Base-by-base conservation (phyloP, 1,284 basidiomycete species). In the Leccinum solheimii region DNA sequence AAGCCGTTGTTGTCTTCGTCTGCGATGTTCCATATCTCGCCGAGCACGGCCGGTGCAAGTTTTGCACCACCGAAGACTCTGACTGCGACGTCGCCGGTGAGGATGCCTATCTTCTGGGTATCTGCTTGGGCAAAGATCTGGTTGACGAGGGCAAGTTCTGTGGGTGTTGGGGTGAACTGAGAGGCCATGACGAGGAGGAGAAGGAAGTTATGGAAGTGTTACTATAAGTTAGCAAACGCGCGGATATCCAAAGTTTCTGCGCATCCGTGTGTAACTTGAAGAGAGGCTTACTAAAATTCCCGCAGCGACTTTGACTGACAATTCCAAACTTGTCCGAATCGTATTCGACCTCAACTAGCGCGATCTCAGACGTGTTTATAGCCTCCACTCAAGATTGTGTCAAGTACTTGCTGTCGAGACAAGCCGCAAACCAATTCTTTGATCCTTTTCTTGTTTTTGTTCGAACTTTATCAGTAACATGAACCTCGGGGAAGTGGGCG, bases 1-100 rank as follows among this genome's bases (percentile, higher is more conserved):
- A 91, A 95, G 3, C 96, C 96, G 65, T 92, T 92, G 80, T 97
- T 95, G 52, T 94, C 90, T 56, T 91, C 89, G 80, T 99, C 97
- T 48, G 95, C 90, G 63, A 98, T 79, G 58, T 82, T 85, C 97
- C 97, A 99, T 68, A 99, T 90, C 79, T 97, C 92, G 49, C 95
- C 95, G 62, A 99, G 87, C 38, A 85, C 82, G n/a, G 83, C 79
- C 8, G 92, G 87, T 32, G 86, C 77, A 59, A 97, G 84, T 68
- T 90, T 90, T 52, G 93, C 88, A 59, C 92, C 88, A 62, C 85
- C 81, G 69, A 96, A 92, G 60, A 94, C 79, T 71, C 85, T 86
- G 73, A 95, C 87, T 45, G 93, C 94, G 67, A 90, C 87, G 63
- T 94, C 91, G 68, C 94, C 93, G 19, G 91, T 91, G 71, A 97